These are phyloP conservation scores for Microdochium trichocladiopsis DNA, from an alignment of 2,329 filamentous ascomycete genomes.

Conservation along the genomic window DNA sequence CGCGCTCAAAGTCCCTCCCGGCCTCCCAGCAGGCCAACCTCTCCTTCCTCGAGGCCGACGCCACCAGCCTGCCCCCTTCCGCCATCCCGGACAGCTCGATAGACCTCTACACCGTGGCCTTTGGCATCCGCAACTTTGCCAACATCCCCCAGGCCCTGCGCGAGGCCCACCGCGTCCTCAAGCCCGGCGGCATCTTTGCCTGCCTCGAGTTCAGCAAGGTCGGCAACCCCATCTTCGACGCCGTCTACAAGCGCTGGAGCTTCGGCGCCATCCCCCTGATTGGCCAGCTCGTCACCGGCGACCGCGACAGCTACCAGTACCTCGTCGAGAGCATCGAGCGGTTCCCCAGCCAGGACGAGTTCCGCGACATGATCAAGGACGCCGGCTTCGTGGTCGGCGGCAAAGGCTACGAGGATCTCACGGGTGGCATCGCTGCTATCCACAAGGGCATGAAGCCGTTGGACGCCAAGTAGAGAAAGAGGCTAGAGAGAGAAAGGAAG, in stretches of 20 bases:
- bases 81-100: constrained; percentile 63
- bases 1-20: constrained; percentile 59
- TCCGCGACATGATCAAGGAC: constrained; percentile 72
- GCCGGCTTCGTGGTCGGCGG: constrained; percentile 84
- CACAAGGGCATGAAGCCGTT: constrained; percentile 90
- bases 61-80: constrained; percentile 62
- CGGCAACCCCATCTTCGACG: constrained; percentile 72
- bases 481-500: too few relatives aligned
- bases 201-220: constrained; percentile 91
- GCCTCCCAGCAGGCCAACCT: constrained; percentile 50
- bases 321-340: constrained; percentile 95
- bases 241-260: constrained; percentile 90
- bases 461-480: constrained; percentile 2
- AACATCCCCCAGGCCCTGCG: constrained; percentile 76
- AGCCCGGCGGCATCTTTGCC: constrained; percentile 91
- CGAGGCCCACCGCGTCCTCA: constrained; percentile 83
- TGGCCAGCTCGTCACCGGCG: constrained; percentile 88
- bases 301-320: constrained; percentile 96
- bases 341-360: constrained; percentile 82
- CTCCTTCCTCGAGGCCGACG: constrained; percentile 83
- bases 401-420: constrained; percentile 82
- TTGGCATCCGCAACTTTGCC: constrained; percentile 96
- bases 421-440: constrained; percentile 86
- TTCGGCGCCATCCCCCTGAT: constrained; percentile 93
- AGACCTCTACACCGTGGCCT: constrained; percentile 95